Evolutionary conservation across 768 basidiomycete genomes (phyloP).

Genomic region (Candolleomyces aberdarensis): DNA sequence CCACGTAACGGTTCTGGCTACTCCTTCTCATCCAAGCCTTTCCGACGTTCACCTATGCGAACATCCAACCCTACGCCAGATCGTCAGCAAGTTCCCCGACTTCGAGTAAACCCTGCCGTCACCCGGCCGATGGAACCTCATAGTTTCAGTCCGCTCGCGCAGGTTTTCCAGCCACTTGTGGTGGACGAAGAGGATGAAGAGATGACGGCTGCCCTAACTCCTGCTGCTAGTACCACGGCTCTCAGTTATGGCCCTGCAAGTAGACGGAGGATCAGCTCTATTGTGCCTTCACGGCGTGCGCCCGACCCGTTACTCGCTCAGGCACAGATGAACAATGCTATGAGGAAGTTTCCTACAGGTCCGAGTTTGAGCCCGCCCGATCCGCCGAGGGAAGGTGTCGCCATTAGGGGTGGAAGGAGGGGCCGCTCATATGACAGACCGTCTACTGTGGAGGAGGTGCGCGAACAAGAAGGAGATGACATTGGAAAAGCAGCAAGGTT

Average conservation of each 20-base stretch:
- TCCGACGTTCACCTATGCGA: not conserved
- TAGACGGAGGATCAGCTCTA: constrained; percentile 34
- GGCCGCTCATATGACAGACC: not conserved
- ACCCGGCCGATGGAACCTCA: constrained; percentile 26
- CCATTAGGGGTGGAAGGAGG: not conserved
- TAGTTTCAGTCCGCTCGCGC: constrained; percentile 64
- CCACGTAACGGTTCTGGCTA: not conserved
- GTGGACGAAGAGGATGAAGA: constrained; percentile 43
- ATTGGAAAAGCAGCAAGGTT: not conserved
- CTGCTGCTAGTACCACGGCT: constrained; percentile 16
- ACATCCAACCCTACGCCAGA: constrained; percentile 12
- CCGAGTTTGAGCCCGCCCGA: not conserved
- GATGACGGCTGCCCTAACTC: constrained; percentile 1
- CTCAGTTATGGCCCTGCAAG: constrained; percentile 45
- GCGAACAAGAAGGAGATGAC: not conserved
- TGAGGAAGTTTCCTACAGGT: constrained; percentile 8
- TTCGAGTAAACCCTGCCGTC: constrained; percentile 43
- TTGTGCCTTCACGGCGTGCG: constrained; percentile 8
- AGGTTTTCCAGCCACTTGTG: constrained; percentile 66
- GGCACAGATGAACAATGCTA: constrained; percentile 9
- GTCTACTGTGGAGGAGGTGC: not conserved
- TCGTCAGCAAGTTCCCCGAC: constrained; percentile 26
- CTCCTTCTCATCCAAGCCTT: not conserved
- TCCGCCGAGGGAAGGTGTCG: not conserved
- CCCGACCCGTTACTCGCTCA: constrained; percentile 14